Base-by-base conservation (phyloP, 192 early-diverging fungal species). In the Backusella morwellensis region DNA sequence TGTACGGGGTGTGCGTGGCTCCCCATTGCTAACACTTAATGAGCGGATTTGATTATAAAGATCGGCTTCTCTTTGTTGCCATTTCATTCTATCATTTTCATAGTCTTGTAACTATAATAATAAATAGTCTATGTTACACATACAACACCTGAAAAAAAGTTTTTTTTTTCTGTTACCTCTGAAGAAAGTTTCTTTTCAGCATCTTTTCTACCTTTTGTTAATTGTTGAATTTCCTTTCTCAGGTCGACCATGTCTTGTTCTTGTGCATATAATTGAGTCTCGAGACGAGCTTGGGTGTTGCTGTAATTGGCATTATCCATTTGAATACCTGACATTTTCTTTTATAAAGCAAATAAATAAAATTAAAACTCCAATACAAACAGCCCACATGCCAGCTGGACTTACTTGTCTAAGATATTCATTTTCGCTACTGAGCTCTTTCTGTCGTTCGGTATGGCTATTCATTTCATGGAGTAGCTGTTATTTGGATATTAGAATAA, bases 201-300 rank as follows among this genome's bases (percentile, higher is more conserved):
- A 69, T 88, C 87, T 68, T 81, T 83, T 63, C 81, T 85, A 42
- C 82, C 63, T 34, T 83, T 81, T 32, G 74, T 73, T 1, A 81
- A 52, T 12, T 75, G 75, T 19, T 85, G 85, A 19, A 68, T 40
- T 71, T 88, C 84, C 59, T 84, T 86, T 42, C 79, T 83, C 35
- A 82, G 47, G 19, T 81, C 68, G 4, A 74, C 54, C 35, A 81
- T 63, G 11, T 75, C 83, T 52, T 86, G 83, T 44, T 86, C 85
- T 35, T 85, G 85, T 35, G 83, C 80, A 73, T 85, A 88, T 14
- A 88, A 54, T 75, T 86, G 85, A 38, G 83, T 88, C 72, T 88
- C 87, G 9, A 88, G 80, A 38, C 87, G 72, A 44, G 74, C 59
- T 56, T 82, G 80, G 0, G 80, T 82, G 26, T 82, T 74, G 44